Conservation (phyloP, 768 basidiomycete genomes). For the Macrolepiota albuminosa region DNA sequence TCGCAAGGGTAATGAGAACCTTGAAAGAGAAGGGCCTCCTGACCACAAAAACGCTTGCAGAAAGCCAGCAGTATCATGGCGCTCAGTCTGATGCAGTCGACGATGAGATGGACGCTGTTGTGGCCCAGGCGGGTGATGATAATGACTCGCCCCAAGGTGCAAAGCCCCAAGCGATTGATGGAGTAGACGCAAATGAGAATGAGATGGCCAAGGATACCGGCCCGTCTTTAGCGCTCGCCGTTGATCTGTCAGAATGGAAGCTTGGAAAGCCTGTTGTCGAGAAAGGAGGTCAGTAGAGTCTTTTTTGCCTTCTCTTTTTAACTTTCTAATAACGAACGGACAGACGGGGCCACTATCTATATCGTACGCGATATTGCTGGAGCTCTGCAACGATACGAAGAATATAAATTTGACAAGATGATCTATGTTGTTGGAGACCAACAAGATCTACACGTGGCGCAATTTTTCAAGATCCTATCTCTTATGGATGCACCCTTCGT, state of each 20-base stretch:
- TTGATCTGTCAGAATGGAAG: conserved; percentile 86
- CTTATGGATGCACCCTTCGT: conserved; percentile 90
- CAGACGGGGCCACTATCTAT: conserved; percentile 90
- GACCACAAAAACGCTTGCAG: conserved; percentile 3
- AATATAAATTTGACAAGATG: conserved; percentile 83
- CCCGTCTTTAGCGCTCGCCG: conserved; percentile 71
- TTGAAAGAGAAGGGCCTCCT: conserved; percentile 62
- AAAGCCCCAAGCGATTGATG: neutral
- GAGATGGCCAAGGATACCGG: neutral
- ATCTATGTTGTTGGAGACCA: conserved; percentile 87
- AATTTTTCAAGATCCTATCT: conserved; percentile 89
- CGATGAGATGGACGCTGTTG: neutral
- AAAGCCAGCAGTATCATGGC: neutral
- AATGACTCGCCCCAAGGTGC: neutral
- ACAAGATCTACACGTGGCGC: conserved; percentile 80
- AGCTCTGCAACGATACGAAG: conserved; percentile 84
- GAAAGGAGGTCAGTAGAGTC: conserved; percentile 58
- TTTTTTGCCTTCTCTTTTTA: neutral
- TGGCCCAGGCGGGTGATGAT: too few relatives aligned
- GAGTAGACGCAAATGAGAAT: too few relatives aligned
- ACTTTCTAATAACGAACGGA: neutral
- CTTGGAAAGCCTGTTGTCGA: conserved; percentile 82
- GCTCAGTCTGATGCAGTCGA: neutral
- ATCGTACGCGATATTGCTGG: conserved; percentile 92
- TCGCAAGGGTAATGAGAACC: conserved; percentile 60